Base-by-base conservation (phyloP, 1,284 basidiomycete species). In the Puccinia coronata region DNA sequence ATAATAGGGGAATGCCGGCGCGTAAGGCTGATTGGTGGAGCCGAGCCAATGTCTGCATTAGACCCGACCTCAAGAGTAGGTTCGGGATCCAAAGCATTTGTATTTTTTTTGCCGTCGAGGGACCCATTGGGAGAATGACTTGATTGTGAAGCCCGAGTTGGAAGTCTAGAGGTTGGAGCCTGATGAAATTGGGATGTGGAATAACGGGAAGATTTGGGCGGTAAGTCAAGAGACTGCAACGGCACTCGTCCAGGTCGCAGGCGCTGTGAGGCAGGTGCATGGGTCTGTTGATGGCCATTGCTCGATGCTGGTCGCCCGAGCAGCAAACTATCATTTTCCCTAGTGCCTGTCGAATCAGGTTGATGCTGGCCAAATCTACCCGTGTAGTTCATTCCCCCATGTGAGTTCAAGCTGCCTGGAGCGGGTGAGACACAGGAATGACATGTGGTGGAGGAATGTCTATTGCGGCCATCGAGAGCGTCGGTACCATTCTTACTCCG, bases 401-500 rank as follows among this genome's bases (percentile, higher is more conserved):
- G 63, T 25, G 3, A 34, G 41, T 67, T 67, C 20, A 28, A 41
- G 39, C 23, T 67, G 63, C 12, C 18, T 39, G 25, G 39, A 23
- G 41, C 41, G 25, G 63, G 41, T 39, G 63, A 67, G 9, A 47
- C 41, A 28, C n/a, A n/a, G n/a, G 63, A 67, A 14, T 39, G 25
- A 41, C 20, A n/a, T 25, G 41, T 47, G 63, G 25, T 16, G 9
- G 63, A 67, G 25, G 41, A 28, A 28, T 20, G 63, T 47, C n/a
- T 5, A 25, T 41, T 39, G 63, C n/a, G 34, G 25, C 34, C 34
- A 39, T 63, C 59, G 4, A 63, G 59, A 39, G 14, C 59, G 59
- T n/a, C n/a, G 92, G 88, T 98, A 97, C 85, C 86, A 94, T 84
- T 86, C 84, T 86, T 88, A 87, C 84, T 90, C 89, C 36, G 91